A percentile compares a stretch with the other conserved stretches of the same genome.
phyloP scores from a whole-genome alignment of 768 basidiomycete species.

The Nevesoporus exiguus region DNA sequence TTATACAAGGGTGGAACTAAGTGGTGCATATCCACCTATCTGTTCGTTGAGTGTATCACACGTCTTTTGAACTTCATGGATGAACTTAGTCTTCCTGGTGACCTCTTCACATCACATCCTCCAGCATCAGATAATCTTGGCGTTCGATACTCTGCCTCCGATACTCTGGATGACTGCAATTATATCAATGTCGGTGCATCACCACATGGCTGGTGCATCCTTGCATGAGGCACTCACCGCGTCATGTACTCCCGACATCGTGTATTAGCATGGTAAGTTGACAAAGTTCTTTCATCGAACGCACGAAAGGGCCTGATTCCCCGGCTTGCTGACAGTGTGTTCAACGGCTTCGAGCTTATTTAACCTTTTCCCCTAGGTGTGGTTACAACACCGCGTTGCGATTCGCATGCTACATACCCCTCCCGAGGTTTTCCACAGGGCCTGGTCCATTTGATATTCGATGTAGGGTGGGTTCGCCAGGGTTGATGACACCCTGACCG shows the following conservation, averaged over 20 bases:
- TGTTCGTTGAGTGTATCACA: too few relatives aligned
- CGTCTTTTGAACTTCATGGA: slow-evolving; percentile 5
- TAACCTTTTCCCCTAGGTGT: too few relatives aligned
- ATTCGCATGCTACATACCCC: background rate
- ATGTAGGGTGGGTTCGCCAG: background rate
- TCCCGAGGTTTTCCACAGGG: slow-evolving; percentile 9
- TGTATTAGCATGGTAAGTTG: background rate
- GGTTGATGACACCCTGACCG: background rate
- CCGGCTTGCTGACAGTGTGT: background rate
- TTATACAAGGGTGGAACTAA: background rate
- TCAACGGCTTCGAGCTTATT: slow-evolving; percentile 9
- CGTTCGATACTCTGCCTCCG: background rate
- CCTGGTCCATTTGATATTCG: background rate
- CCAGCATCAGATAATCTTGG: background rate
- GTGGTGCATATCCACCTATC: background rate
- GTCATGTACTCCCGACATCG: background rate
- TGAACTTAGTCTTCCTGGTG: background rate
- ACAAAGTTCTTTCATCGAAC: background rate
- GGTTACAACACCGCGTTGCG: too few relatives aligned
- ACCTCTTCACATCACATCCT: background rate
- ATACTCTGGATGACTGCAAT: slow-evolving; percentile 1
- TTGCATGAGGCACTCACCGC: background rate
- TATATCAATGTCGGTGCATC: background rate
- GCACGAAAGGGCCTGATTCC: background rate
- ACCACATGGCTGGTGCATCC: background rate